Conservation (phyloP, 306 rosid genomes). For the barrel medic (Medicago truncatula) region MtrunA17r5.0-ANR NC_053042.1:5013001-5013500, state of each 20-base stretch:
- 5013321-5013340: not conserved
- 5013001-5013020: constrained; percentile 11
- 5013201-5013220: constrained; percentile 46
- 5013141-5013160: constrained; percentile 94
- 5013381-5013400: not conserved
- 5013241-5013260: constrained; percentile 28
- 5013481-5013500: not conserved
- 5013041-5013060: constrained; percentile 9
- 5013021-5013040: constrained; percentile 10
- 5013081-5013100: constrained; percentile 77
- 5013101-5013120: constrained; percentile 78
- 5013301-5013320: not conserved
- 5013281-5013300: not conserved
- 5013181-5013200: constrained; percentile 98
- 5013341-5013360: not conserved
- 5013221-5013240: constrained; percentile 25
- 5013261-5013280: not conserved
- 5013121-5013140: constrained; percentile 82
- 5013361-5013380: not conserved
- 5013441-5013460: no score
- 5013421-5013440: not conserved
- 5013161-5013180: constrained; percentile 99
- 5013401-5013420: not conserved
- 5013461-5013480: no score
- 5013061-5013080: constrained; percentile 19